Percentiles rank a stretch among this genome's conserved stretches.
Conservation (phyloP, 768 basidiomycete genomes). For the Crassisporium funariophilum region DNA sequence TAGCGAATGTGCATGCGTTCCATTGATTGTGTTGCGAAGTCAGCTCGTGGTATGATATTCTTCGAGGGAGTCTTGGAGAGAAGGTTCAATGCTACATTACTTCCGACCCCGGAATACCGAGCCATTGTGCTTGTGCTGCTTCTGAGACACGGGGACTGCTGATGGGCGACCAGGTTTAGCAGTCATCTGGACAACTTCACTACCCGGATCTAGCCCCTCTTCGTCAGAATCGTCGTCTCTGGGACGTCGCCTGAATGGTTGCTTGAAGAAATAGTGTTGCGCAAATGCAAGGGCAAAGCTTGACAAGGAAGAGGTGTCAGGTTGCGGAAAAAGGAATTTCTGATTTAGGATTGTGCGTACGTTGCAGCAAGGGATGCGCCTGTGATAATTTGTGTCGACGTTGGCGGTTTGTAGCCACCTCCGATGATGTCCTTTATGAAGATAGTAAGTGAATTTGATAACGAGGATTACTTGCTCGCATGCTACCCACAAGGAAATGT, state of each 20-base stretch:
- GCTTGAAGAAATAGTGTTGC: conserved; percentile 55
- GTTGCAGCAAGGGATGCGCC: conserved; percentile 55
- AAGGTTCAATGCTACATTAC: no score
- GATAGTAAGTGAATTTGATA: neutral
- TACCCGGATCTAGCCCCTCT: no score
- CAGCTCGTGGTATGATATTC: no score
- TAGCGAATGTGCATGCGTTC: no score
- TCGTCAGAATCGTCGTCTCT: neutral
- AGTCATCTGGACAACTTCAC: no score
- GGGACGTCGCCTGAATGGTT: conserved; percentile 40
- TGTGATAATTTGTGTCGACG: conserved; percentile 51
- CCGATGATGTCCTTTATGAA: conserved; percentile 54
- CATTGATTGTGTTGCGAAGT: no score
- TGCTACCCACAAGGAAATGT: conserved; percentile 51
- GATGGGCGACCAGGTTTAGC: no score
- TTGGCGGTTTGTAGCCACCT: conserved; percentile 52
- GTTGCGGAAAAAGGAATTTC: neutral
- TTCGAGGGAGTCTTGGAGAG: no score
- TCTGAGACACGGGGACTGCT: no score
- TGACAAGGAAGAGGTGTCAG: conserved; percentile 1
- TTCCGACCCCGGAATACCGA: no score
- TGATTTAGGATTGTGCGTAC: conserved; percentile 48
- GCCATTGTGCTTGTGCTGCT: no score
- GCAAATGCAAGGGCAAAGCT: conserved; percentile 56
- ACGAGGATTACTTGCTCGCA: conserved; percentile 1